Evolutionary conservation across 2,329 filamentous ascomycete genomes (phyloP).

Genomic region (Paradendryphiella salina): DNA sequence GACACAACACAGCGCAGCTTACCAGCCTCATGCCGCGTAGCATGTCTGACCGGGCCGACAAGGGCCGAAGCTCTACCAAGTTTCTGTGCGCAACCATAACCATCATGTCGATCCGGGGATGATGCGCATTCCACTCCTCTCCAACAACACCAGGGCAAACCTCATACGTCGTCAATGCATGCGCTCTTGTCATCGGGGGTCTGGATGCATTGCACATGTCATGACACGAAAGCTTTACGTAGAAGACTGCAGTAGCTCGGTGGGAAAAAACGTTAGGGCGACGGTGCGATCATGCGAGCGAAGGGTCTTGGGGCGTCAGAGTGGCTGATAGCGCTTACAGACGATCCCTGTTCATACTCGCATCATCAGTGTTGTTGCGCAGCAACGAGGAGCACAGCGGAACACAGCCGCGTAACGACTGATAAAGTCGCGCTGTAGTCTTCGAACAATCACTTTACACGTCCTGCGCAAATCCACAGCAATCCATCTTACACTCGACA

Average conservation of each 20-base stretch:
- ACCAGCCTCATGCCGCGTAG: neutral
- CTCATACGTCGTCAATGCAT: conserved; percentile 5
- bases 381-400: conserved; percentile 16
- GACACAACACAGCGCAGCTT: too few species aligned
- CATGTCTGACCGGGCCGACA: neutral
- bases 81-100: conserved; percentile 13
- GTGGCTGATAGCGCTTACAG: conserved; percentile 5
- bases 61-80: neutral
- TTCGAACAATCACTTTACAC: neutral
- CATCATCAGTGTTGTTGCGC: conserved; percentile 20
- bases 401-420: conserved; percentile 18
- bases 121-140: neutral
- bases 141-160: neutral
- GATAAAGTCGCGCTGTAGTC: neutral
- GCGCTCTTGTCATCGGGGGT: neutral
- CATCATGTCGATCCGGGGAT: conserved; percentile 22
- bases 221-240: conserved; percentile 14
- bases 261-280: conserved; percentile 5
- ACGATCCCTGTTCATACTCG: conserved; percentile 15
- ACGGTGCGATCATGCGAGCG: conserved; percentile 10
- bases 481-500: neutral
- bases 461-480: neutral
- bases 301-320: conserved; percentile 8
- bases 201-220: conserved; percentile 10
- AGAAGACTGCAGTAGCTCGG: conserved; percentile 9